phyloP scores from a whole-genome alignment of 371 early-diverging fungal species.

The Phascolomyces articulosus region DNA sequence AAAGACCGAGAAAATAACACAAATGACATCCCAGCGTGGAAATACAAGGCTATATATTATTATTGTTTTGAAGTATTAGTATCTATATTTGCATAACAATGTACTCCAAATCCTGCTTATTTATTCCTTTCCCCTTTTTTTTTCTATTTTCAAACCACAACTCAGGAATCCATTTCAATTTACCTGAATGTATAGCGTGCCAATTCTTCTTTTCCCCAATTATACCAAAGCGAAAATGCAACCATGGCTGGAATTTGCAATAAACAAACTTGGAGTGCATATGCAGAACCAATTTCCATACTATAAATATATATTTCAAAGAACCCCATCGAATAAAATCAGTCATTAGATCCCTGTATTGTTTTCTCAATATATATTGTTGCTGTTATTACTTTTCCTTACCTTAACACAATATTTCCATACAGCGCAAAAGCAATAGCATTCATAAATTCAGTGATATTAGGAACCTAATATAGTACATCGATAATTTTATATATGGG shows the following conservation, averaged over 20 bases:
- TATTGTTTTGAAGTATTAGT: not conserved
- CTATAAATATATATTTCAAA: too few relatives aligned
- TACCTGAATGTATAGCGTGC: constrained; percentile 50
- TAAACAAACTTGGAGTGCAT: constrained; percentile 95
- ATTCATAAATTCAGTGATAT: constrained; percentile 96
- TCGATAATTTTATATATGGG: not conserved
- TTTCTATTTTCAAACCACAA: too few relatives aligned
- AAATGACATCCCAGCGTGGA: constrained; percentile 90
- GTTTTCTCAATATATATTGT: too few relatives aligned
- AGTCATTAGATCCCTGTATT: too few relatives aligned
- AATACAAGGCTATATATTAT: constrained; percentile 79
- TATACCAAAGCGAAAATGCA: constrained; percentile 77
- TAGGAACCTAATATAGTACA: constrained; percentile 62
- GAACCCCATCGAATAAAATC: too few relatives aligned
- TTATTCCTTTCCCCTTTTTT: too few relatives aligned
- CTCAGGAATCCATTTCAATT: not conserved
- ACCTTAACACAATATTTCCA: constrained; percentile 90
- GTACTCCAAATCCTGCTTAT: too few relatives aligned
- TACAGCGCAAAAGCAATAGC: constrained; percentile 94
- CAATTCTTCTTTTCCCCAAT: constrained; percentile 47
- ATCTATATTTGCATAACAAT: not conserved
- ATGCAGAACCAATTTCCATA: constrained; percentile 96
- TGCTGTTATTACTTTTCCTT: not conserved
- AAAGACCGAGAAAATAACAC: constrained; percentile 91
- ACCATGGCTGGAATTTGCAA: constrained; percentile 94